Evolutionary conservation across 2,329 filamentous ascomycete genomes (phyloP).

Genomic region (Nemania sp.): DNA sequence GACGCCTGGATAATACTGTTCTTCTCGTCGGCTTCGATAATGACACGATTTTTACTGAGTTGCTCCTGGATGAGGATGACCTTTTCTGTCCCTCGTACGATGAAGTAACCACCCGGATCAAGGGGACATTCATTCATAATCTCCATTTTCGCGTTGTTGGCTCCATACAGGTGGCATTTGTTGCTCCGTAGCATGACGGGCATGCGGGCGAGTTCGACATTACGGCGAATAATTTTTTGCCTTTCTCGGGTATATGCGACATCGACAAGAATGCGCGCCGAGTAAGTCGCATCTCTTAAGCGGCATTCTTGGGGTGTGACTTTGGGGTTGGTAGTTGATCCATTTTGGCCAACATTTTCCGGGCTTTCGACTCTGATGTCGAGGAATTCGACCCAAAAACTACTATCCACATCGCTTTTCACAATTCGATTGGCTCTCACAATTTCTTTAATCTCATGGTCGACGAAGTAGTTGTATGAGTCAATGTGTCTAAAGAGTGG

Average conservation of each 20-base stretch:
- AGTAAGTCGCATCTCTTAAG: conserved; percentile 96
- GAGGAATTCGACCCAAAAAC: conserved; percentile 92
- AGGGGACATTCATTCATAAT: conserved; percentile 94
- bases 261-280: conserved; percentile 92
- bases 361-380: conserved; percentile 90
- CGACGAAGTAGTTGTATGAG: conserved; percentile 98
- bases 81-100: conserved; percentile 97
- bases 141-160: conserved; percentile 89
- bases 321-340: conserved; percentile 75
- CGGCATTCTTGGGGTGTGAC: conserved; percentile 97
- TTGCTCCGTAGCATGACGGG: conserved; percentile 97
- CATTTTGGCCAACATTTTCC: conserved; percentile 80
- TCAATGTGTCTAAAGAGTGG: conserved; percentile 77
- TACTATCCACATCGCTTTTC: conserved; percentile 90
- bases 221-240: conserved; percentile 77
- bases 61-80: conserved; percentile 99
- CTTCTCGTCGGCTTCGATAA: conserved; percentile 92
- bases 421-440: conserved; percentile 90
- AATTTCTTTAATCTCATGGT: conserved; percentile 97
- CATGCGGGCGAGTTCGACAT: conserved; percentile 87
- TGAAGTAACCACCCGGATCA: conserved; percentile 97
- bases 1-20: conserved; percentile 95
- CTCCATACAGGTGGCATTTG: conserved; percentile 87
- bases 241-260: conserved; percentile 89
- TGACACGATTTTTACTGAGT: conserved; percentile 98